Conservation (phyloP, 2,329 filamentous ascomycete genomes). For the Ambrosiella beaveri region DNA sequence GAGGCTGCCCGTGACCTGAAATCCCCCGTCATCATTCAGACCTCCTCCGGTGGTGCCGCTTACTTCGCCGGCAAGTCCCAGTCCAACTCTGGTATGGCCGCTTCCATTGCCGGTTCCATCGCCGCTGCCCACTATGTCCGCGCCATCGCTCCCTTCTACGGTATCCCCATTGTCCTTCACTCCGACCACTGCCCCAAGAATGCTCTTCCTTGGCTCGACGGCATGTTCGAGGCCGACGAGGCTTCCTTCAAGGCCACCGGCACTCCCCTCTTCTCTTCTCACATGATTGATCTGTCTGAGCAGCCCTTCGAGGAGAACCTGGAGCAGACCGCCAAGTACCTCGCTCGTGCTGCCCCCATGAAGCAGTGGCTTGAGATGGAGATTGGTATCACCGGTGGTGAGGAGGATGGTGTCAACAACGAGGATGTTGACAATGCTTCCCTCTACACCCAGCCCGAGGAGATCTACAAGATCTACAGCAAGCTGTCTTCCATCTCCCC, state of each 20-base stretch:
- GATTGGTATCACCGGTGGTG: conserved; percentile 73
- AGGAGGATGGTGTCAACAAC: conserved; percentile 95
- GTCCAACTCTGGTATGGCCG: conserved; percentile 63
- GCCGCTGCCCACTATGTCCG: conserved; percentile 91
- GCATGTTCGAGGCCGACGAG: conserved; percentile 90
- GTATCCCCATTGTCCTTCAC: conserved; percentile 81
- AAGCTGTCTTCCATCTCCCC: conserved; percentile 70
- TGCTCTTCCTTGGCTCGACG: conserved; percentile 93
- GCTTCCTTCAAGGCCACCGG: conserved; percentile 82
- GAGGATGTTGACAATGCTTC: conserved; percentile 92
- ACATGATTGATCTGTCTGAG: conserved; percentile 98
- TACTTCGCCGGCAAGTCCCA: conserved; percentile 88
- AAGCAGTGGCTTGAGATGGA: conserved; percentile 99
- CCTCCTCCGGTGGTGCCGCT: conserved; percentile 82
- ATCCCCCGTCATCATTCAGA: conserved; percentile 81
- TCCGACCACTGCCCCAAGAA: conserved; percentile 99
- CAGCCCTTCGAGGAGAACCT: conserved; percentile 85
- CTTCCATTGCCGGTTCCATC: conserved; percentile 73
- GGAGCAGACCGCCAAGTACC: conserved; percentile 76
- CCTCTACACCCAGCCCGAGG: conserved; percentile 93
- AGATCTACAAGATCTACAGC: conserved; percentile 83
- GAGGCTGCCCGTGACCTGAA: conserved; percentile 90
- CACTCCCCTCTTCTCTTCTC: conserved; percentile 79
- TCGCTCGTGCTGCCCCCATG: conserved; percentile 87
- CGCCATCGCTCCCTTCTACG: conserved; percentile 70